These are phyloP conservation scores for Monoraphidium neglectum DNA, from an alignment of 139 green algal genomes.

Conservation along the genomic window DNA sequence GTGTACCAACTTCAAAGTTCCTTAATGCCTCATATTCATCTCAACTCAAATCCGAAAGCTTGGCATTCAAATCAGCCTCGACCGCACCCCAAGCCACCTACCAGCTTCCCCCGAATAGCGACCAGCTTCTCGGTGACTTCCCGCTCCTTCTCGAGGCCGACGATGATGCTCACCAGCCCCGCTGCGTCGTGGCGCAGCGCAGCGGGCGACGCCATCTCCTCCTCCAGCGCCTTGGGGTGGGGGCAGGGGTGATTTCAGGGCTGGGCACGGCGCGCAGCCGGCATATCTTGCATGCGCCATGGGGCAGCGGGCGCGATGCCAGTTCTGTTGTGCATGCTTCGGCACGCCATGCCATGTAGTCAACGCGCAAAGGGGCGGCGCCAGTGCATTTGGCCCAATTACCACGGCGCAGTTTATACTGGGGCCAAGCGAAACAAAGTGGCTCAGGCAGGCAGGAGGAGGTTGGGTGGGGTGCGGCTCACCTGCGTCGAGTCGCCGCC, in stretches of 20 bases:
- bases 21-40: too few relatives aligned
- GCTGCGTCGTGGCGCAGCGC: slow-evolving; percentile 25
- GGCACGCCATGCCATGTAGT: background rate
- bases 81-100: too few relatives aligned
- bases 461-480: too few relatives aligned
- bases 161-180: slow-evolving; percentile 42
- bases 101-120: slow-evolving; percentile 43
- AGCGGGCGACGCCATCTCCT: slow-evolving; percentile 3
- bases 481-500: slow-evolving; percentile 26
- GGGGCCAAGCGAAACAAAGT: too few relatives aligned
- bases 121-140: slow-evolving; percentile 42
- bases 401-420: too few relatives aligned
- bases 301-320: background rate
- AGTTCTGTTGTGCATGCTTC: background rate
- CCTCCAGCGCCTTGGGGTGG: background rate
- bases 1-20: too few relatives aligned
- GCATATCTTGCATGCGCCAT: background rate
- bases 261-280: background rate
- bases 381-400: slow-evolving; percentile 1
- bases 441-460: too few relatives aligned
- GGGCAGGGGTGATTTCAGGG: background rate
- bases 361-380: background rate
- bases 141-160: slow-evolving; percentile 33
- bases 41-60: too few relatives aligned
- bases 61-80: too few relatives aligned